Evolutionary conservation across 371 early-diverging fungal genomes (phyloP).

Genomic region (Thermomucor indicae-seudaticae): DNA sequence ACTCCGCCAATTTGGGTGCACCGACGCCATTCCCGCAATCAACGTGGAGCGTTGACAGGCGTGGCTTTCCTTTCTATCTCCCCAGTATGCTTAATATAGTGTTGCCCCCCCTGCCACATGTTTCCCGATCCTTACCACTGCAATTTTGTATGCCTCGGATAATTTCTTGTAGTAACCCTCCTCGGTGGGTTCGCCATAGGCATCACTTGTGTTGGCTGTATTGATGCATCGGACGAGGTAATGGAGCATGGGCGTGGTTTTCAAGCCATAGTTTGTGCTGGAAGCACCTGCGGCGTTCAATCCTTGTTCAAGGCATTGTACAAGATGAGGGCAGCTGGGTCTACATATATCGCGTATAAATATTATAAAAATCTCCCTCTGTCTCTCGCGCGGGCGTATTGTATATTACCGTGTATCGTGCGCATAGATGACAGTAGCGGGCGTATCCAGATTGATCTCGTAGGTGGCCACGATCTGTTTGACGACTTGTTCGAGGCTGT

Average conservation of each 20-base stretch:
- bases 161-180: conserved; percentile 92
- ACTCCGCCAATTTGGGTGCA: conserved; percentile 83
- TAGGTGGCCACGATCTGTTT: conserved; percentile 63
- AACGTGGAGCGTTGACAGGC: conserved; percentile 67
- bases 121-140: conserved; percentile 72
- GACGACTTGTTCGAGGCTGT: conserved; percentile 58
- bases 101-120: no score
- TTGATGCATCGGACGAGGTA: conserved; percentile 91
- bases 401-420: conserved; percentile 85
- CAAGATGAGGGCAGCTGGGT: conserved; percentile 86
- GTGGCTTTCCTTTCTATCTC: conserved; percentile 60
- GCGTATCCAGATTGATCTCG: conserved; percentile 66
- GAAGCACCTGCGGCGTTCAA: conserved; percentile 69
- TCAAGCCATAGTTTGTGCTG: conserved; percentile 80
- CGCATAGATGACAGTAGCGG: conserved; percentile 76
- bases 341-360: conserved; percentile 14
- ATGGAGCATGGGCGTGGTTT: conserved; percentile 98
- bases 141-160: conserved; percentile 72
- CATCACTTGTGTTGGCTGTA: conserved; percentile 68
- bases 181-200: conserved; percentile 91
- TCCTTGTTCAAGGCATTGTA: conserved; percentile 78
- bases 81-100: no score
- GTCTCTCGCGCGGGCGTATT: no score
- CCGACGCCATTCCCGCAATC: conserved; percentile 98
- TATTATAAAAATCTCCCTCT: no score